phyloP scores from a whole-genome alignment of 306 rosid species.

The Quercus dentata region DNA sequence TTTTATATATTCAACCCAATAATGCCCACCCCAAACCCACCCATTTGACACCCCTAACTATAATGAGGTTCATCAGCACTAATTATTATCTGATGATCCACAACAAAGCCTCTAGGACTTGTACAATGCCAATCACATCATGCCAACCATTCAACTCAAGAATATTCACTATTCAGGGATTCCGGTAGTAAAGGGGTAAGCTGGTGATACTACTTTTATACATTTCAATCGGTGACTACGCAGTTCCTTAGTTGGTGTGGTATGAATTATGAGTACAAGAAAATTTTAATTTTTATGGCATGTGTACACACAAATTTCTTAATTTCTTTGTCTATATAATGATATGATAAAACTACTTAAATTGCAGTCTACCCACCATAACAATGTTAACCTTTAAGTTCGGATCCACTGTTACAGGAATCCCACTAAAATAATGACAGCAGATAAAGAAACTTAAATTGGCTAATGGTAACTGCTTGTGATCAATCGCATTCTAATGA shows the following conservation, averaged over 20 bases:
- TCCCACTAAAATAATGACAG: constrained; percentile 11
- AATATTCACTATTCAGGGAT: neutral
- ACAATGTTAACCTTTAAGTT: neutral
- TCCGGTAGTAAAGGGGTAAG: neutral
- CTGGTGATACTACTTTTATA: neutral
- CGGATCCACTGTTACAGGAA: constrained; percentile 7
- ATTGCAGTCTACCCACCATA: constrained; percentile 3
- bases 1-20: too few relatives aligned
- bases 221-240: neutral
- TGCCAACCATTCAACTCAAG: neutral
- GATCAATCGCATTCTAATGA: constrained; percentile 4
- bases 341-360: constrained; percentile 5
- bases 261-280: too few relatives aligned
- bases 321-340: too few relatives aligned
- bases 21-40: too few relatives aligned
- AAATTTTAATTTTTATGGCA: too few relatives aligned
- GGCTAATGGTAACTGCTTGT: neutral
- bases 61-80: neutral
- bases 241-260: constrained; percentile 11
- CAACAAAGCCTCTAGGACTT: neutral
- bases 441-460: constrained; percentile 7
- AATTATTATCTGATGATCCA: neutral
- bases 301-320: too few relatives aligned
- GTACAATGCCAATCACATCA: neutral
- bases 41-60: neutral